phyloP scores from a whole-genome alignment of 1,284 basidiomycete species.

The Pascua guehoae region DNA sequence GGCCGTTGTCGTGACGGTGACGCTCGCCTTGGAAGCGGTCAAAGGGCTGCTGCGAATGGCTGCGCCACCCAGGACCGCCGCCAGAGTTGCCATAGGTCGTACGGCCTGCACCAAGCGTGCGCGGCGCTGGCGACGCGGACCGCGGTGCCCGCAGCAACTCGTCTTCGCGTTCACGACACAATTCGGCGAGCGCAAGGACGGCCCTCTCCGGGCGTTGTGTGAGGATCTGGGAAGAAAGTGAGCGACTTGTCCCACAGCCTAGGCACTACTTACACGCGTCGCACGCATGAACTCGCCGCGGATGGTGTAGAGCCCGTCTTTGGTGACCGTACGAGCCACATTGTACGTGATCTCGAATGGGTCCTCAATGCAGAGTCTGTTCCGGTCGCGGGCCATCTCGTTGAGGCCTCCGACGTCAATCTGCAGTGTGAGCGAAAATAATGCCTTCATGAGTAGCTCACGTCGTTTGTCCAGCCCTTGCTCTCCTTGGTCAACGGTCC shows the following conservation, averaged over 20 bases:
- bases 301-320: constrained; percentile 93
- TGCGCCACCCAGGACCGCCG: constrained; percentile 28
- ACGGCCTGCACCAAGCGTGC: constrained; percentile 35
- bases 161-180: constrained; percentile 60
- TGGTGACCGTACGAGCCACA: constrained; percentile 92
- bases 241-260: constrained; percentile 4
- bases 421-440: constrained; percentile 50
- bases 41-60: constrained; percentile 40
- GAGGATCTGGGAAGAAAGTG: constrained; percentile 54
- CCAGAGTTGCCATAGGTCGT: constrained; percentile 21
- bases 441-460: constrained; percentile 48
- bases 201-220: constrained; percentile 74
- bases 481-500: constrained; percentile 84
- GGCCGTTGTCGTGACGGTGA: constrained; percentile 2
- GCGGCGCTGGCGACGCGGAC: constrained; percentile 48
- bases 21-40: constrained; percentile 26
- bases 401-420: constrained; percentile 56
- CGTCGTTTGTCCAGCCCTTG: constrained; percentile 92
- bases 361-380: constrained; percentile 94
- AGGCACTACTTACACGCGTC: constrained; percentile 54
- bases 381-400: constrained; percentile 73
- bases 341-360: constrained; percentile 95
- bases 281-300: constrained; percentile 99
- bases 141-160: constrained; percentile 49
- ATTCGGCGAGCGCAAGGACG: constrained; percentile 70